Evolutionary conservation across 768 basidiomycete species (phyloP).

Genomic region (Lentinula edodes): DNA sequence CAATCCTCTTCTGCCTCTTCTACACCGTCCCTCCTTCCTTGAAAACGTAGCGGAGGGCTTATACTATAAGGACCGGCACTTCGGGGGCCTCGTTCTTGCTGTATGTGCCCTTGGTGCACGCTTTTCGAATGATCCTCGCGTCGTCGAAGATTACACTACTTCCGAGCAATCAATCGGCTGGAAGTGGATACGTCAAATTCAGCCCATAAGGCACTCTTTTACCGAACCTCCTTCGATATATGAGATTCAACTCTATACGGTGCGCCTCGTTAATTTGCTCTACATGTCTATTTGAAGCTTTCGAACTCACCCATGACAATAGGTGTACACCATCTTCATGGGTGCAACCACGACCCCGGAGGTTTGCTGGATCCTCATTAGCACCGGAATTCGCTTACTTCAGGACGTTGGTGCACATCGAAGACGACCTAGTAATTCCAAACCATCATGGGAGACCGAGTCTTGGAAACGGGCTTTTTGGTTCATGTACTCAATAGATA

Average conservation of each 20-base stretch:
- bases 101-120: conserved; percentile 50
- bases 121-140: conserved; percentile 33
- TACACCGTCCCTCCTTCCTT: conserved; percentile 50
- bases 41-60: conserved; percentile 29
- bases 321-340: conserved; percentile 37
- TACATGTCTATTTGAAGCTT: conserved; percentile 13
- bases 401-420: conserved; percentile 58
- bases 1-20: conserved; percentile 36
- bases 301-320: background rate
- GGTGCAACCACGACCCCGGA: conserved; percentile 41
- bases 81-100: conserved; percentile 41
- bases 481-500: conserved; percentile 22
- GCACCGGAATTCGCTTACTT: conserved; percentile 50
- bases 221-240: conserved; percentile 45
- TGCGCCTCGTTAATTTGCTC: conserved; percentile 14
- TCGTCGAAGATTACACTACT: conserved; percentile 14
- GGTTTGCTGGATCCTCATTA: conserved; percentile 46
- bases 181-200: conserved; percentile 43
- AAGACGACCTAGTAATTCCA: conserved; percentile 21
- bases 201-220: conserved; percentile 42
- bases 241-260: conserved; percentile 52
- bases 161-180: conserved; percentile 33
- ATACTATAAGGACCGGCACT: conserved; percentile 32
- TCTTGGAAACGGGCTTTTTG: conserved; percentile 55
- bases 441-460: conserved; percentile 45